A percentile compares a stretch with the other conserved stretches of the same genome.
Evolutionary conservation across 805 yeast genomes (phyloP).

Genomic region (Candida sakaeoensis): DNA sequence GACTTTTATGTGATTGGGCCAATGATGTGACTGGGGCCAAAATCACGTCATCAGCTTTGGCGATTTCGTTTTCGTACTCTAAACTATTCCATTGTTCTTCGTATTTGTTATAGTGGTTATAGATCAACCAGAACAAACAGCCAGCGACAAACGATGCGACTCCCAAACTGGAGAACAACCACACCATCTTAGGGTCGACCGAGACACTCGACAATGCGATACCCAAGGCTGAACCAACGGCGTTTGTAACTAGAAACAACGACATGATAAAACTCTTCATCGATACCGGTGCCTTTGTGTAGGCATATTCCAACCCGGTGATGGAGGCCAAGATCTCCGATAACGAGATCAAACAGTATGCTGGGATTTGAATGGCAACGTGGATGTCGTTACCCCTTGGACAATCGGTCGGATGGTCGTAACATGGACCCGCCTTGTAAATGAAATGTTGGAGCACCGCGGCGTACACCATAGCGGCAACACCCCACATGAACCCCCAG

Average conservation of each 20-base stretch:
- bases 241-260: slow-evolving; percentile 63
- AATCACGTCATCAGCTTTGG: slow-evolving; percentile 7
- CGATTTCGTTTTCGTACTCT: slow-evolving; percentile 28
- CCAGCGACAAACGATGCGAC: slow-evolving; percentile 59
- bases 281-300: slow-evolving; percentile 71
- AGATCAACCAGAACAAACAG: slow-evolving; percentile 55
- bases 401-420: slow-evolving; percentile 57
- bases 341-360: slow-evolving; percentile 67
- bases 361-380: slow-evolving; percentile 69
- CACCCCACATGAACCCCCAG: slow-evolving; percentile 64
- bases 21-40: slow-evolving; percentile 19
- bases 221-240: slow-evolving; percentile 76
- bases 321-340: slow-evolving; percentile 78
- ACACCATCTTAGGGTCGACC: slow-evolving; percentile 63
- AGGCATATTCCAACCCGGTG: slow-evolving; percentile 82
- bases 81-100: slow-evolving; percentile 58
- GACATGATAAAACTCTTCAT: slow-evolving; percentile 67
- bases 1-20: slow-evolving; percentile 12
- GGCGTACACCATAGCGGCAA: slow-evolving; percentile 68
- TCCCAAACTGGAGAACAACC: slow-evolving; percentile 66
- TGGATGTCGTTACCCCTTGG: slow-evolving; percentile 53
- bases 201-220: slow-evolving; percentile 67
- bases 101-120: slow-evolving; percentile 49
- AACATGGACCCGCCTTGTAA: slow-evolving; percentile 72
- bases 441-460: slow-evolving; percentile 71